Conservation (phyloP, 495 filamentous ascomycete genomes). For the Jackrogersella multiformis region DNA sequence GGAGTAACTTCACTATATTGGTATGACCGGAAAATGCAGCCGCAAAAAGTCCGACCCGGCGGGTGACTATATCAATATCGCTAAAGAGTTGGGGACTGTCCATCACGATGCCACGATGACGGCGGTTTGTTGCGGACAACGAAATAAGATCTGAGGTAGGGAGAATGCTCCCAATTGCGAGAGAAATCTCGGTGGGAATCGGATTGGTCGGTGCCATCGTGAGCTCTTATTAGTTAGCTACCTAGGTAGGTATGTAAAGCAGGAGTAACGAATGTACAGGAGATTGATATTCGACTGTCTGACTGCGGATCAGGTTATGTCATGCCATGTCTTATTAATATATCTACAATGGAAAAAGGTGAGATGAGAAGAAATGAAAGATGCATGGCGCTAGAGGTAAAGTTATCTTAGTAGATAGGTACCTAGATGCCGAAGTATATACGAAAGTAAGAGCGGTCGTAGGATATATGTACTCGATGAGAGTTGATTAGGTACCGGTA, state of each 20-base stretch:
- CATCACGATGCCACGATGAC: not conserved
- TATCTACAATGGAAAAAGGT: not conserved
- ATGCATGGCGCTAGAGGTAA: not conserved
- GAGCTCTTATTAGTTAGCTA: not conserved
- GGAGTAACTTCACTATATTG: not conserved
- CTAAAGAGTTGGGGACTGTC: not conserved
- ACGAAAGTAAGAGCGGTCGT: too few relatives aligned
- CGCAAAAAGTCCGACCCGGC: not conserved
- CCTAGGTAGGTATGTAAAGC: not conserved
- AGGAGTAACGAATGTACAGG: not conserved
- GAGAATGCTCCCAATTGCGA: not conserved
- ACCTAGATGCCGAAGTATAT: too few relatives aligned
- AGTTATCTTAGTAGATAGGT: not conserved
- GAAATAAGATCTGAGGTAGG: conserved; percentile 3
- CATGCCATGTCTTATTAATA: not conserved
- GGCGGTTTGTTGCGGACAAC: conserved; percentile 1
- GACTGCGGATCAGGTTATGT: not conserved
- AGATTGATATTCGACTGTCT: not conserved
- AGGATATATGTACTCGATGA: too few relatives aligned
- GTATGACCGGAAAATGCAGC: not conserved
- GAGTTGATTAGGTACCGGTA: too few relatives aligned
- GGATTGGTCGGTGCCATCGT: not conserved
- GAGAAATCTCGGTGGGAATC: conserved; percentile 4
- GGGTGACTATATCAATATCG: not conserved
- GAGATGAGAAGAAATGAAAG: not conserved